A percentile compares a stretch with the other conserved stretches of the same genome.
phyloP scores from a whole-genome alignment of 108 stramenopile genomes.

The Schizochytrium sp. region DNA sequence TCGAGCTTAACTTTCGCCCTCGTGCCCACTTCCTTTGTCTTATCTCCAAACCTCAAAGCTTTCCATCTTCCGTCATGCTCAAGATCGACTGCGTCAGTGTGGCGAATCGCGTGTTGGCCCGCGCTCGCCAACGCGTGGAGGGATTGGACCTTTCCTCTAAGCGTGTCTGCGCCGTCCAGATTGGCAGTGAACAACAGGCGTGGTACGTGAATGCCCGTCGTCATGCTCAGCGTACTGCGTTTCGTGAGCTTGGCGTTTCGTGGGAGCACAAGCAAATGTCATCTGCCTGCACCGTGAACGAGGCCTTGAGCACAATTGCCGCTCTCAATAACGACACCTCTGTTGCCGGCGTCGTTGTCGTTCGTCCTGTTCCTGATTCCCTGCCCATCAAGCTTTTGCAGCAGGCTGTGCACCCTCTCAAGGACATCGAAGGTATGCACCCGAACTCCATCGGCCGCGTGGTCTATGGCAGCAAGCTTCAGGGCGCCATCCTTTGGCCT shows the following conservation, averaged over 20 bases:
- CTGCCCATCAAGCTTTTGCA: slow-evolving; percentile 49
- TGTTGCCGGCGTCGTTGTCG: slow-evolving; percentile 9
- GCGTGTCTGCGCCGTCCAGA: slow-evolving; percentile 44
- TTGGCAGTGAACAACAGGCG: slow-evolving; percentile 33
- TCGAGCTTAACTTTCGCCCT: too few relatives aligned
- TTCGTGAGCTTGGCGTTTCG: slow-evolving; percentile 5
- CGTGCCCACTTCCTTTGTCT: too few relatives aligned
- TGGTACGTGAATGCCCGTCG: background rate
- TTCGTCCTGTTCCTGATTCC: slow-evolving; percentile 18
- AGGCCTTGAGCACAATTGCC: slow-evolving; percentile 36
- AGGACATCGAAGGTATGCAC: slow-evolving; percentile 56
- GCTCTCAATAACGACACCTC: slow-evolving; percentile 47
- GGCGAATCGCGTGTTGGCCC: background rate
- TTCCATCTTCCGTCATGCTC: background rate
- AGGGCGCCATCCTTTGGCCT: slow-evolving; percentile 26
- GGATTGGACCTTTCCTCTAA: background rate
- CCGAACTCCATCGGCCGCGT: slow-evolving; percentile 48
- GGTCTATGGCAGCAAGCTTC: slow-evolving; percentile 52
- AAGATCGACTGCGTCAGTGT: background rate
- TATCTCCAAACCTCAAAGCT: too few relatives aligned
- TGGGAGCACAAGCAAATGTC: slow-evolving; percentile 15
- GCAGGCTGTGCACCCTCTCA: slow-evolving; percentile 55
- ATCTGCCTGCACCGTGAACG: slow-evolving; percentile 19
- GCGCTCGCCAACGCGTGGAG: background rate
- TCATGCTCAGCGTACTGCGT: background rate